A percentile compares a stretch with the other conserved stretches of the same genome.
phyloP scores from a whole-genome alignment of 768 basidiomycete species.

The Rhodotorula toruloides region DNA sequence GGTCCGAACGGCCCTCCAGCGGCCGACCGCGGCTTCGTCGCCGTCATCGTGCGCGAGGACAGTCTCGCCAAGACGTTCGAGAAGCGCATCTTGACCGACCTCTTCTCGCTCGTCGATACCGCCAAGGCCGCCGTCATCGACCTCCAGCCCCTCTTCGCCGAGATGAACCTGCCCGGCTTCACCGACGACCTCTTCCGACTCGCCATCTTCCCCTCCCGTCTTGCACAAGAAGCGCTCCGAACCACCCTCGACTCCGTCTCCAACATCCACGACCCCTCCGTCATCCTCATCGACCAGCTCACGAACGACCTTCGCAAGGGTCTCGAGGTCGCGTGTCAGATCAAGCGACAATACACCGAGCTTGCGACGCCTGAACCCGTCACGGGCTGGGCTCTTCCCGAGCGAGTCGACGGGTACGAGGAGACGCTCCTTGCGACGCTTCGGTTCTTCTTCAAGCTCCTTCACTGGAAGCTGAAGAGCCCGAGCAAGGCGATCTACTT shows the following conservation, averaged over 20 bases:
- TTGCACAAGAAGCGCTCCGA: constrained; percentile 84
- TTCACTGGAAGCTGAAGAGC: constrained; percentile 93
- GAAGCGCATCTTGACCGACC: constrained; percentile 61
- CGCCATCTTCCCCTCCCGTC: constrained; percentile 92
- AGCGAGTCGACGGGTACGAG: constrained; percentile 85
- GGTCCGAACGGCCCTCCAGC: constrained; percentile 35
- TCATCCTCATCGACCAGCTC: constrained; percentile 88
- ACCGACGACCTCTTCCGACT: constrained; percentile 81
- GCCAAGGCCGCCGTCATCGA: constrained; percentile 82
- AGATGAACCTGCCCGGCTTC: constrained; percentile 88
- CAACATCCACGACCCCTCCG: constrained; percentile 79
- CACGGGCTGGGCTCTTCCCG: constrained; percentile 80
- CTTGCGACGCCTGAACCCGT: constrained; percentile 79
- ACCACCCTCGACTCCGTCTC: constrained; percentile 64
- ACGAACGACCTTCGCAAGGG: constrained; percentile 85
- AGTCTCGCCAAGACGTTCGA: constrained; percentile 92
- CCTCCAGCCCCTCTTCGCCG: constrained; percentile 65
- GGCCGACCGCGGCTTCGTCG: constrained; percentile 77
- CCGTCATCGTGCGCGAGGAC: constrained; percentile 90
- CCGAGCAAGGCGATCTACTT: constrained; percentile 87
- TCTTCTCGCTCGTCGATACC: constrained; percentile 75
- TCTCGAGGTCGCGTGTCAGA: constrained; percentile 85
- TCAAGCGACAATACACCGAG: constrained; percentile 90
- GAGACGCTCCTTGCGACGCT: constrained; percentile 78
- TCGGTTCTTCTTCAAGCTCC: constrained; percentile 81